Evolutionary conservation across 2,329 filamentous ascomycete species (phyloP).

Genomic region (Drechslerella coelobrocha): DNA sequence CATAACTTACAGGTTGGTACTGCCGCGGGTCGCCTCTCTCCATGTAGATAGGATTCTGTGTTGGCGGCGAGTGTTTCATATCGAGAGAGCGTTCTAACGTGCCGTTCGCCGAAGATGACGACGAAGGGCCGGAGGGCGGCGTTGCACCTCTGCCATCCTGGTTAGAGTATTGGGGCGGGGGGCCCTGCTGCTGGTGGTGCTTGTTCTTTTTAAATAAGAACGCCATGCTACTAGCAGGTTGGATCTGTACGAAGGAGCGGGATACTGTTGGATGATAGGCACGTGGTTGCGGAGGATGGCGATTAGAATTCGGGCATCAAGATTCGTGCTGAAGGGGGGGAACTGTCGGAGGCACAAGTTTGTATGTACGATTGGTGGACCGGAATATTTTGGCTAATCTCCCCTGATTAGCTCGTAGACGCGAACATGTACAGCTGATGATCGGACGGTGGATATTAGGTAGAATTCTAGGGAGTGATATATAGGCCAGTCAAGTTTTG

Average conservation of each 20-base stretch:
- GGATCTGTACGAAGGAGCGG: slow-evolving; percentile 6
- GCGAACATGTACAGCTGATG: slow-evolving; percentile 15
- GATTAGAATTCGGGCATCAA: slow-evolving; percentile 5
- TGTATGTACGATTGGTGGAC: neutral
- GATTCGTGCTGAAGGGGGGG: neutral
- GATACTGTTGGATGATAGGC: slow-evolving; percentile 11
- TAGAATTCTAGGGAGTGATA: neutral
- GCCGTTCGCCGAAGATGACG: slow-evolving; percentile 40
- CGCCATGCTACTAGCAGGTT: slow-evolving; percentile 29
- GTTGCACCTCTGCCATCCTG: slow-evolving; percentile 43
- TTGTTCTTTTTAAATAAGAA: slow-evolving; percentile 51
- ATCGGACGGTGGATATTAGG: neutral
- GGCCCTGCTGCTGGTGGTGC: slow-evolving; percentile 36
- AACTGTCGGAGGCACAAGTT: neutral
- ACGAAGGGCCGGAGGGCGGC: slow-evolving; percentile 41
- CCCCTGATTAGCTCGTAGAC: neutral
- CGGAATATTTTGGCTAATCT: neutral
- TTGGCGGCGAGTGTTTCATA: slow-evolving; percentile 36
- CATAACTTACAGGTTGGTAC: slow-evolving; percentile 40
- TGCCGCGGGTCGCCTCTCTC: slow-evolving; percentile 42
- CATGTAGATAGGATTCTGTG: slow-evolving; percentile 38
- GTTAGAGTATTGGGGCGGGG: slow-evolving; percentile 24
- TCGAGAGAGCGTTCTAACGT: slow-evolving; percentile 35
- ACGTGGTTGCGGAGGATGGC: slow-evolving; percentile 19
- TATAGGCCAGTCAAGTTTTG: neutral